Evolutionary conservation across 2,329 filamentous ascomycete genomes (phyloP).

Genomic region (Pseudogymnoascus sp.): DNA sequence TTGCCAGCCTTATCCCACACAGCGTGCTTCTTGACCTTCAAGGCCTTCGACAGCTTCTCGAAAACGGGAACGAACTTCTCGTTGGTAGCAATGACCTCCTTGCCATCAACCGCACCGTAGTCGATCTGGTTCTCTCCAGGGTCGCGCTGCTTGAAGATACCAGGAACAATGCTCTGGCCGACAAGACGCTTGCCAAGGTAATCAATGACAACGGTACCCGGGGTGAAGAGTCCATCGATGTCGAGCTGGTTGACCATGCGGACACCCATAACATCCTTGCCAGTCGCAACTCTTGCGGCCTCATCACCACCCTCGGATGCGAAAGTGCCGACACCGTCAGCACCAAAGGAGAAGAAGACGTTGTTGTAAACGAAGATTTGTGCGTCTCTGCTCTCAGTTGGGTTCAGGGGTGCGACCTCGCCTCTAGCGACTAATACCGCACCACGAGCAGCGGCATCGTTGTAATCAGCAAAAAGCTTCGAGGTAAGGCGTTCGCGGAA

Average conservation of each 20-base stretch:
- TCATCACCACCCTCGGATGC: conserved; percentile 94
- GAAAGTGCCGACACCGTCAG: conserved; percentile 95
- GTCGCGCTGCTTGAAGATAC: conserved; percentile 97
- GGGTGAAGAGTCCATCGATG: conserved; percentile 87
- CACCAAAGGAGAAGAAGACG: conserved; percentile 97
- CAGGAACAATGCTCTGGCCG: conserved; percentile 94
- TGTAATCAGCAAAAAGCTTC: conserved; percentile 96
- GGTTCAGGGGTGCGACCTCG: conserved; percentile 88
- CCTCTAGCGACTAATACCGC: conserved; percentile 87
- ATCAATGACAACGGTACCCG: conserved; percentile 92
- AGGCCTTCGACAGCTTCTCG: conserved; percentile 79
- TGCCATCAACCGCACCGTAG: conserved; percentile 95
- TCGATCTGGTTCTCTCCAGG: conserved; percentile 98
- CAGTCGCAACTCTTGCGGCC: conserved; percentile 88
- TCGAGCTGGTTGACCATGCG: conserved; percentile 95
- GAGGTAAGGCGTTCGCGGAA: conserved; percentile 90
- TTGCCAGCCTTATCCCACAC: conserved; percentile 97
- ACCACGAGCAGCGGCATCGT: conserved; percentile 85
- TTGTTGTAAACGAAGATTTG: conserved; percentile 99
- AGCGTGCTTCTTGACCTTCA: conserved; percentile 87
- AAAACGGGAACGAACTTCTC: conserved; percentile 79
- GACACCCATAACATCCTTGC: conserved; percentile 92
- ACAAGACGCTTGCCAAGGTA: conserved; percentile 96
- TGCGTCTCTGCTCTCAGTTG: conserved; percentile 82
- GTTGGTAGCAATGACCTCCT: conserved; percentile 87